Conservation (phyloP, 805 yeast genomes). For the Jamesozyma rosinii region DNA sequence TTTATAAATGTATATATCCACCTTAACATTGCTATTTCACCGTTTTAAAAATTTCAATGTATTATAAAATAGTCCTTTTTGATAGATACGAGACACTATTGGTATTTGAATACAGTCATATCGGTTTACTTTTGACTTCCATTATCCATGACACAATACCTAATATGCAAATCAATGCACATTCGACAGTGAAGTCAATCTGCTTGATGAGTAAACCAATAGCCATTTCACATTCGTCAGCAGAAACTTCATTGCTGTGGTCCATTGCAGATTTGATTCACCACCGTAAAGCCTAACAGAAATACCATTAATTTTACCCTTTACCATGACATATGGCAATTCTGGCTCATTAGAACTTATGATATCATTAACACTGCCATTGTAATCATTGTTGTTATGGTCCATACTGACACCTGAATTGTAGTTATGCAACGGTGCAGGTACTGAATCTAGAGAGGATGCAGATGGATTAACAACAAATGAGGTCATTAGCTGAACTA, state of each 20-base stretch:
- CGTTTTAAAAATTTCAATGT: too few species aligned
- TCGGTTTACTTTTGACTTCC: too few species aligned
- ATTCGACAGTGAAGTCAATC: slow-evolving; percentile 3
- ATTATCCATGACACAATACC: too few species aligned
- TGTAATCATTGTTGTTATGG: background rate
- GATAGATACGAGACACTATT: too few species aligned
- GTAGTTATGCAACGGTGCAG: background rate
- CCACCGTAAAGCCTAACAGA: slow-evolving; percentile 61
- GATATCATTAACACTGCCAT: background rate
- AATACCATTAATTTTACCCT: slow-evolving; percentile 67
- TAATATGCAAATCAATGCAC: too few species aligned
- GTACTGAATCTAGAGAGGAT: background rate
- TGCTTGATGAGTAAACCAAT: slow-evolving; percentile 58
- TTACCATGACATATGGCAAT: slow-evolving; percentile 63
- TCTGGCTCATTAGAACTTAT: slow-evolving; percentile 27
- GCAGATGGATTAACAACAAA: slow-evolving; percentile 22
- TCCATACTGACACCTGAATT: background rate
- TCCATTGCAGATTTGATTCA: slow-evolving; percentile 71
- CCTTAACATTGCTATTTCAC: too few species aligned
- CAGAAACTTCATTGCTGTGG: slow-evolving; percentile 75
- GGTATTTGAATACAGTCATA: too few species aligned
- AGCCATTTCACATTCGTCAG: slow-evolving; percentile 80
- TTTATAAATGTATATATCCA: too few species aligned
- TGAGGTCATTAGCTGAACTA: slow-evolving; percentile 20
- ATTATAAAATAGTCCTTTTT: too few species aligned